phyloP scores from a whole-genome alignment of 441 rosid species.

The Erodium moschatum region DNA sequence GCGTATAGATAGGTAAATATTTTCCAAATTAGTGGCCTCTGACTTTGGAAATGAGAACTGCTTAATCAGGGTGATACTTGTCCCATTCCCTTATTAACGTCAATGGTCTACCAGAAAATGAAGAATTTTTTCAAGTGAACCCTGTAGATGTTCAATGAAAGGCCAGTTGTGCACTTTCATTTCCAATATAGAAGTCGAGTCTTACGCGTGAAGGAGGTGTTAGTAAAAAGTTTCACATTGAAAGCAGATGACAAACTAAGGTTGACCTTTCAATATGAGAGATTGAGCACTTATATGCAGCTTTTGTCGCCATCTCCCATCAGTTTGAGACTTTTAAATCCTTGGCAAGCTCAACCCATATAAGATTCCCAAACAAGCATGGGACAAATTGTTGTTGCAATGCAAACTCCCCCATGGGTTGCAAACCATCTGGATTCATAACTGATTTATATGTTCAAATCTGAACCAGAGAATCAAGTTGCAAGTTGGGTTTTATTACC shows the following conservation, averaged over 20 bases:
- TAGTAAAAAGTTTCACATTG: background rate
- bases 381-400: background rate
- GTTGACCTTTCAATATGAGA: background rate
- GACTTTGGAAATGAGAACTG: background rate
- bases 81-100: background rate
- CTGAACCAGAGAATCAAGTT: background rate
- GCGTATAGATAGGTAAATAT: background rate
- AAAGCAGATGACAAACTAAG: slow-evolving; percentile 3
- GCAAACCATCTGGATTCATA: background rate
- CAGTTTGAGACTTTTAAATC: background rate
- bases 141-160: background rate
- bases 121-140: background rate
- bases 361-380: background rate
- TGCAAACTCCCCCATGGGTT: too few species aligned
- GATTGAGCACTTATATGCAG: background rate
- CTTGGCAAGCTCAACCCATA: background rate
- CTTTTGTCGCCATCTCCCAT: background rate
- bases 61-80: background rate
- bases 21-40: background rate
- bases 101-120: background rate
- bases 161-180: background rate
- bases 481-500: background rate
- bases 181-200: background rate
- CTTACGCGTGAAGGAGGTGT: background rate
- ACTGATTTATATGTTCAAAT: background rate